Conservation (phyloP, 768 basidiomycete species). For the Pisolithus sp. region DNA sequence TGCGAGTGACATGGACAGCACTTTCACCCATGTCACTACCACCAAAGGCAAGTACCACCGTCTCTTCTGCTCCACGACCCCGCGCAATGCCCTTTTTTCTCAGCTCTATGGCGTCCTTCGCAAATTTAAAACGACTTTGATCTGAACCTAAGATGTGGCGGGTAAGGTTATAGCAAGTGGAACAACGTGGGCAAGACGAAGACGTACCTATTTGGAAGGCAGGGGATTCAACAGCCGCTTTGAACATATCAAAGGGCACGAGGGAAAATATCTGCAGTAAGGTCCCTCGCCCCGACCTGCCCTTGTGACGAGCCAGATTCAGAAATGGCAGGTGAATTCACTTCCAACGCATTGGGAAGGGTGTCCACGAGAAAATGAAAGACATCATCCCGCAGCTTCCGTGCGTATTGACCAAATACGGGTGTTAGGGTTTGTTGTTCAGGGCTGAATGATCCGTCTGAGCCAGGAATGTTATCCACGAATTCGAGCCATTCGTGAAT, state of each 20-base stretch:
- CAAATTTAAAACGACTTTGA: conserved; percentile 86
- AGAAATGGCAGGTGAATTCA: conserved; percentile 37
- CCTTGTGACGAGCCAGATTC: conserved; percentile 33
- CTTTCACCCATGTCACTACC: conserved; percentile 61
- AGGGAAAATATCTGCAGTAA: conserved; percentile 69
- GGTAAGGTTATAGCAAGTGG: conserved; percentile 6
- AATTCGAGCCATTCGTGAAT: conserved; percentile 77
- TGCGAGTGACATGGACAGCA: conserved; percentile 82
- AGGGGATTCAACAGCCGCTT: conserved; percentile 72
- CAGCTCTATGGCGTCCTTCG: conserved; percentile 81
- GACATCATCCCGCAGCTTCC: conserved; percentile 67
- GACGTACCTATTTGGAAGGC: conserved; percentile 70
- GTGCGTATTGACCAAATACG: conserved; percentile 74
- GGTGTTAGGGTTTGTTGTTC: conserved; percentile 44
- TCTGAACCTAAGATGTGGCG: conserved; percentile 52
- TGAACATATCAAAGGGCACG: conserved; percentile 86
- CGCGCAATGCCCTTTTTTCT: conserved; percentile 74
- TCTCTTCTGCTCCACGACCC: conserved; percentile 72
- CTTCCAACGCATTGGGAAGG: conserved; percentile 61
- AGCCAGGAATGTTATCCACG: conserved; percentile 48
- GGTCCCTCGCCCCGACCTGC: conserved; percentile 51
- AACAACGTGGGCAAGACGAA: conserved; percentile 7
- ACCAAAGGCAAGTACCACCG: conserved; percentile 88
- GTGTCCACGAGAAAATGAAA: conserved; percentile 72
- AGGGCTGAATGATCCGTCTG: conserved; percentile 43